These are phyloP conservation scores for Pleurotus tuoliensis DNA, from an alignment of 768 basidiomycete species.

Conservation along the genomic window DNA sequence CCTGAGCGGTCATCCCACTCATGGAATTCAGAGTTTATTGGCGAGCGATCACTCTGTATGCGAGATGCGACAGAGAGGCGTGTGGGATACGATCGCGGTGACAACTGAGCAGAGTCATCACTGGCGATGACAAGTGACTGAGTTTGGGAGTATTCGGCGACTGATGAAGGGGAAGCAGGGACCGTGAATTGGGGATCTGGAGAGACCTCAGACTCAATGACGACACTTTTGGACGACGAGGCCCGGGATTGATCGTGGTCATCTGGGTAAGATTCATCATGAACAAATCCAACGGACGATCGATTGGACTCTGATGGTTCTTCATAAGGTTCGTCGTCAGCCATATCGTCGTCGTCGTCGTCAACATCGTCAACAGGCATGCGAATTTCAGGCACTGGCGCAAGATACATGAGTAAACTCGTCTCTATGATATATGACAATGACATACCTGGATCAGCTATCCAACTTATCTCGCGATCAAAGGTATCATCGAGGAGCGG, in stretches of 20 bases:
- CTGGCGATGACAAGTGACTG: slow-evolving; percentile 34
- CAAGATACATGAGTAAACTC: slow-evolving; percentile 9
- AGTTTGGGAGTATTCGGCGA: slow-evolving; percentile 38
- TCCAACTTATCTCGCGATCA: slow-evolving; percentile 71
- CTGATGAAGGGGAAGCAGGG: slow-evolving; percentile 48
- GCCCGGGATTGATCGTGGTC: slow-evolving; percentile 46
- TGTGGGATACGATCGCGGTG: slow-evolving; percentile 54
- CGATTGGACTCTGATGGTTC: slow-evolving; percentile 49
- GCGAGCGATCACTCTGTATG: slow-evolving; percentile 58
- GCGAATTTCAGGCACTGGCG: slow-evolving; percentile 54
- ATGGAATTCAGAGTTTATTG: slow-evolving; percentile 43
- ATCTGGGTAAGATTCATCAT: slow-evolving; percentile 29
- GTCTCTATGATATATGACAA: slow-evolving; percentile 1
- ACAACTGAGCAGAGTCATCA: slow-evolving; percentile 39
- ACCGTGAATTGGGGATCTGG: slow-evolving; percentile 42
- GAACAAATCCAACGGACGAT: slow-evolving; percentile 44
- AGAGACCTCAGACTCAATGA: slow-evolving; percentile 62
- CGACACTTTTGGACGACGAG: slow-evolving; percentile 58
- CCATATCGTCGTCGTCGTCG: slow-evolving; percentile 49
- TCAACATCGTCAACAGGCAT: slow-evolving; percentile 62
- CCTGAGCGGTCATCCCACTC: slow-evolving; percentile 44
- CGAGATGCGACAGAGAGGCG: slow-evolving; percentile 62
- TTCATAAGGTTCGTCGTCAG: slow-evolving; percentile 43
- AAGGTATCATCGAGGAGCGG: slow-evolving; percentile 45
- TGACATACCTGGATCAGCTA: slow-evolving; percentile 64